These are phyloP conservation scores for Acer negundo DNA, from an alignment of 345 rosid species.

Conservation along the genomic window DNA sequence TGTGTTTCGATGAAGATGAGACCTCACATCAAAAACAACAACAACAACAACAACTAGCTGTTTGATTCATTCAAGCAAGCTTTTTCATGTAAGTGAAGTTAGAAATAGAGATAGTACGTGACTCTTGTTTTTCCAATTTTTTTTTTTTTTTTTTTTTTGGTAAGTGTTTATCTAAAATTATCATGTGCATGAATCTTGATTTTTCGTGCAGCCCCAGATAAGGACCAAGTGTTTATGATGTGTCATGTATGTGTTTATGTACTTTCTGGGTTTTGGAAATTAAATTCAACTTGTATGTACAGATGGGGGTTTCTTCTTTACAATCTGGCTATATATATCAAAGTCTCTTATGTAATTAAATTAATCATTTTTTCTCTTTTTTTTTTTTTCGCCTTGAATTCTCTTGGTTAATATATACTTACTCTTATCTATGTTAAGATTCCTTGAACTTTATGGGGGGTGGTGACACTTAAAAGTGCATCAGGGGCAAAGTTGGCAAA, in stretches of 20 bases:
- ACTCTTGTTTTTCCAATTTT: constrained; percentile 14
- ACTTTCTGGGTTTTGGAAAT: constrained; percentile 29
- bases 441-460: constrained; percentile 11
- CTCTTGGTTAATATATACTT: background rate
- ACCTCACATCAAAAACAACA: constrained; percentile 64
- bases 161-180: too few species aligned
- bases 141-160: background rate
- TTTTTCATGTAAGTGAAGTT: constrained; percentile 22
- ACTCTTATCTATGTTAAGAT: constrained; percentile 27
- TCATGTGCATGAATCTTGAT: too few species aligned
- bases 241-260: constrained; percentile 8
- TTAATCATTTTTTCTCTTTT: background rate
- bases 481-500: background rate
- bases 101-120: constrained; percentile 26
- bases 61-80: constrained; percentile 19
- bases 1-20: constrained; percentile 68
- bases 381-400: background rate
- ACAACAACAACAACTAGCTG: constrained; percentile 47
- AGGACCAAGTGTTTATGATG: background rate
- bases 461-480: constrained; percentile 5
- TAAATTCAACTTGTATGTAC: constrained; percentile 23
- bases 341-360: constrained; percentile 18
- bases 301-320: constrained; percentile 36
- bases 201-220: too few species aligned
- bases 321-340: constrained; percentile 32